Evolutionary conservation across 352 stramenopile genomes (phyloP).

Genomic region (Phytopythium litorale): DNA sequence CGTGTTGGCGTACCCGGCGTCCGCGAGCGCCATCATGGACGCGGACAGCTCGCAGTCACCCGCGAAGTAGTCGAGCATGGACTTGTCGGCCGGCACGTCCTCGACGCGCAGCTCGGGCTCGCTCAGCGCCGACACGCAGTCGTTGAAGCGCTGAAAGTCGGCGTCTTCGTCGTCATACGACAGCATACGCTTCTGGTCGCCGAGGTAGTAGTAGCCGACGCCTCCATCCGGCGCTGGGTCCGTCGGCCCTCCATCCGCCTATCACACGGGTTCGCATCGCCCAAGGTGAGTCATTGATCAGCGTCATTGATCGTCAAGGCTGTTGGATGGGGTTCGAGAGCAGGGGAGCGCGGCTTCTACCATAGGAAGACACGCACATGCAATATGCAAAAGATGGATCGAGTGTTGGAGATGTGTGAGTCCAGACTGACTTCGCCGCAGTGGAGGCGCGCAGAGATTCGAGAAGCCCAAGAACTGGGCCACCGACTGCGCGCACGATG

Average conservation of each 20-base stretch:
- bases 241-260: constrained; percentile 77
- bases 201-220: constrained; percentile 86
- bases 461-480: constrained; percentile 81
- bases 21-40: constrained; percentile 82
- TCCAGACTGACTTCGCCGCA: constrained; percentile 81
- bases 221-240: constrained; percentile 67
- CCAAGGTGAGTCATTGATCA: too few species aligned
- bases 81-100: constrained; percentile 49
- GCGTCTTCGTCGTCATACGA: constrained; percentile 59
- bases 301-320: too few species aligned
- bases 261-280: neutral
- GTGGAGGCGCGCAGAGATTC: constrained; percentile 55
- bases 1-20: constrained; percentile 79
- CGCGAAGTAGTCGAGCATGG: constrained; percentile 77
- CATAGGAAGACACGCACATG: neutral
- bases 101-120: constrained; percentile 58
- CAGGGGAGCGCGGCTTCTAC: neutral
- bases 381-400: constrained; percentile 4
- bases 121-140: constrained; percentile 53
- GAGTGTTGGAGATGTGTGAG: constrained; percentile 55
- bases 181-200: constrained; percentile 80
- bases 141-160: constrained; percentile 77
- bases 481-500: constrained; percentile 44
- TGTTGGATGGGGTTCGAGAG: constrained; percentile 4
- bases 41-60: constrained; percentile 42